A percentile compares a stretch with the other conserved stretches of the same genome.
phyloP scores from a whole-genome alignment of 78 protist genomes.

The Tieghemostelium lacteum region DNA sequence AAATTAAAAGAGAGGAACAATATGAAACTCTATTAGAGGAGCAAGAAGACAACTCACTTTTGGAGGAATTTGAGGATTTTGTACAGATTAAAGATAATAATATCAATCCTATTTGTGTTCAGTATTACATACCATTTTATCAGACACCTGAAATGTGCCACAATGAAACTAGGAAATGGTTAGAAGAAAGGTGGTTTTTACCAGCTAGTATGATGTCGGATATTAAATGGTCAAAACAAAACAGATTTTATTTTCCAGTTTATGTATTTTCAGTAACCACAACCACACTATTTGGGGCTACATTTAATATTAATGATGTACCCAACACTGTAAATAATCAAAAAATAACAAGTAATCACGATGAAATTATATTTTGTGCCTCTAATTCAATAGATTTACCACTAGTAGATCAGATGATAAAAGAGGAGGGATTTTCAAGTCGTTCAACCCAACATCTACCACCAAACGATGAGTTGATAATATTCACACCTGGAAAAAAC shows the following conservation, averaged over 20 bases:
- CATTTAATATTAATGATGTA: constrained; percentile 16
- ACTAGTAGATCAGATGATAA: constrained; percentile 30
- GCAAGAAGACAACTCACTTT: too few species aligned
- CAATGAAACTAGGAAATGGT: constrained; percentile 57
- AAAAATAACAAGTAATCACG: constrained; percentile 7
- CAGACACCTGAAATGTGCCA: constrained; percentile 56
- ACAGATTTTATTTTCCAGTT: constrained; percentile 74
- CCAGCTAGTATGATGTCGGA: constrained; percentile 46
- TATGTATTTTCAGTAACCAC: constrained; percentile 32
- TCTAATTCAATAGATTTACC: constrained; percentile 46
- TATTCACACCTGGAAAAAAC: not conserved
- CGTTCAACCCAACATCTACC: constrained; percentile 47
- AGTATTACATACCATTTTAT: constrained; percentile 54
- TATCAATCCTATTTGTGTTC: not conserved
- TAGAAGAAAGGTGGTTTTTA: constrained; percentile 61
- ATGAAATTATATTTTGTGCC: constrained; percentile 64
- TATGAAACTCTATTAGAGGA: too few species aligned
- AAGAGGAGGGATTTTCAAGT: constrained; percentile 30
- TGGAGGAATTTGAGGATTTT: constrained; percentile 43
- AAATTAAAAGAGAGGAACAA: too few species aligned
- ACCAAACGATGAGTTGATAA: constrained; percentile 11
- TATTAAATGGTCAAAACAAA: constrained; percentile 41
- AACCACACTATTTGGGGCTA: constrained; percentile 17
- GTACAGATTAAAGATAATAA: constrained; percentile 30
- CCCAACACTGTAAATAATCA: not conserved